Evolutionary conservation across 441 rosid genomes (phyloP).

Genomic region (Euphorbia celastroides): DNA sequence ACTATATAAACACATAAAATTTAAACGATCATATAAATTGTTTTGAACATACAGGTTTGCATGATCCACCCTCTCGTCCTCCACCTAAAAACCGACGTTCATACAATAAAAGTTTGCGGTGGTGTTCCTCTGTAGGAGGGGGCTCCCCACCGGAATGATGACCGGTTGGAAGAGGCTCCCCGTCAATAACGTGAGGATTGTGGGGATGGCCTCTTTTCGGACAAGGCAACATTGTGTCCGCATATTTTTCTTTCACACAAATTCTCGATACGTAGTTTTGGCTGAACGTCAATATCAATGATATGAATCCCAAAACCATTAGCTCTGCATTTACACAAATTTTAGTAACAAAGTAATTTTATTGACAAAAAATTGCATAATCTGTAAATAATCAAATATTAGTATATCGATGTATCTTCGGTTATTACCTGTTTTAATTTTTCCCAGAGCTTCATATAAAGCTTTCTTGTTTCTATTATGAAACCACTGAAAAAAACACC

Average conservation of each 20-base stretch:
- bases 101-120: constrained; percentile 38
- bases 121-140: constrained; percentile 15
- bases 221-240: constrained; percentile 79
- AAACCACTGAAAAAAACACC: constrained; percentile 39
- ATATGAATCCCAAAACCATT: constrained; percentile 95
- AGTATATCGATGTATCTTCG: too few species aligned
- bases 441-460: constrained; percentile 77
- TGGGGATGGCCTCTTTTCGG: constrained; percentile 14
- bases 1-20: not conserved
- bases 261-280: constrained; percentile 63
- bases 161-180: not conserved
- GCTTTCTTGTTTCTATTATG: constrained; percentile 48
- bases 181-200: not conserved
- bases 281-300: constrained; percentile 69
- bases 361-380: too few species aligned
- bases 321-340: constrained; percentile 48
- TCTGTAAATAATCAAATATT: too few species aligned
- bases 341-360: not conserved
- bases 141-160: not conserved
- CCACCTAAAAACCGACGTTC: constrained; percentile 55
- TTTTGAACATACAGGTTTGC: constrained; percentile 39
- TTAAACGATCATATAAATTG: too few species aligned
- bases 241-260: constrained; percentile 46
- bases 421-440: constrained; percentile 61
- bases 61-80: constrained; percentile 6